Conservation (phyloP, 2,329 filamentous ascomycete species). For the Alternaria viburni region DNA sequence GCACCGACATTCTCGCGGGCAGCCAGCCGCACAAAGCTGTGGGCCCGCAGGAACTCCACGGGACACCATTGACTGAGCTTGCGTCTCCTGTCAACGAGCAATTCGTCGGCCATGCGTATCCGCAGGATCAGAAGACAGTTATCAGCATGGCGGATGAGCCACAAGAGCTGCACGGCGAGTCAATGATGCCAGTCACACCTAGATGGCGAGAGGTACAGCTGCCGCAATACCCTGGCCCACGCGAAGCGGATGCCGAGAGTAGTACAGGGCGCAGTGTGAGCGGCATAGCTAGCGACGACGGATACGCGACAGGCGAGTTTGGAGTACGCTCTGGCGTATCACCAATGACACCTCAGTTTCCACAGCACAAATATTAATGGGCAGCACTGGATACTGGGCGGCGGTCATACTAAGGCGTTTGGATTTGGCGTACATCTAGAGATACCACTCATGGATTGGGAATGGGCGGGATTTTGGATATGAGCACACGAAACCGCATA, state of each 20-base stretch:
- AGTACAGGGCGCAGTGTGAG: conserved; percentile 26
- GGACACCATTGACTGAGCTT: conserved; percentile 33
- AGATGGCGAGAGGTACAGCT: conserved; percentile 33
- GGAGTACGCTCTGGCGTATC: conserved; percentile 19
- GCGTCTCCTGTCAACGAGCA: conserved; percentile 19
- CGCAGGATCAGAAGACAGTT: conserved; percentile 27
- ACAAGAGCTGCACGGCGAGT: conserved; percentile 33
- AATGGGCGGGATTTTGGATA: neutral
- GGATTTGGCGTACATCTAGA: conserved; percentile 4
- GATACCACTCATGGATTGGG: conserved; percentile 13
- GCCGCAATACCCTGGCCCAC: conserved; percentile 14
- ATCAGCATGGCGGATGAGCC: conserved; percentile 30
- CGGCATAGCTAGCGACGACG: conserved; percentile 32
- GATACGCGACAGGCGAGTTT: conserved; percentile 11
- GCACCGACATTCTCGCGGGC: neutral
- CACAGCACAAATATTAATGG: neutral
- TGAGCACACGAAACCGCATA: neutral
- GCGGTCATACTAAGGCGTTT: neutral
- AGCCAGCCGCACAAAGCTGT: conserved; percentile 19
- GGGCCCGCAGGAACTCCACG: conserved; percentile 31
- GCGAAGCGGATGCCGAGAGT: conserved; percentile 30
- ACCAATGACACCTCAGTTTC: conserved; percentile 18
- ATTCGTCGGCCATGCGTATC: conserved; percentile 12
- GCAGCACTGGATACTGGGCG: neutral
- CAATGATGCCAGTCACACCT: conserved; percentile 19